Evolutionary conservation across 345 rosid species (phyloP), one percentile per base, ranked within the genome.

Genomic region (Hibiscus mutabilis): DNA sequence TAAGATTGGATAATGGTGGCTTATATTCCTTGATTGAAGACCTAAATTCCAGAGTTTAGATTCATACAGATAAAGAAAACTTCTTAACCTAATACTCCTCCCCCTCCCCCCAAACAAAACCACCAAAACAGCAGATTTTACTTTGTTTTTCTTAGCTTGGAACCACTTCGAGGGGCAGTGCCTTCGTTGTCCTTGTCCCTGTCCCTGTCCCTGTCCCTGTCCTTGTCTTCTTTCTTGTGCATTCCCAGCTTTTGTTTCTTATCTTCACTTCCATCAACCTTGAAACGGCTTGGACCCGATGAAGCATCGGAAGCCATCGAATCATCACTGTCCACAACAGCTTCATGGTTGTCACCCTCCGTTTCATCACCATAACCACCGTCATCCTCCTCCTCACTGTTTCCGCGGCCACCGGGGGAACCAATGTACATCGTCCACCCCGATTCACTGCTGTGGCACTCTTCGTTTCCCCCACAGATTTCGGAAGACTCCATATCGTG

Each of bases 241-340:
- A 0, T 62, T 37, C 64, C 44, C 9, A 60, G 13, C 65, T 60
- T 60, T 16, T 31, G 44, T 11, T 60, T 68, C 71, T 53, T 33
- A 42, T 42, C 70, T 3, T 42, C 64, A 63, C 3, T 42, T 4
- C 60, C 73, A n/a, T 59, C 35, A 25, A 47, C 53, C 63, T 59
- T 25, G n/a, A 59, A 59, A 60, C 31, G 72, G 69, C 84, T 83
- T 55, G 86, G 91, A 52, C 89, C 86, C 1, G 92, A 88, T 66
- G 88, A 84, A 58, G 92, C 92, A 71, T 88, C 92, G 55, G 92
- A 88, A 31, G 87, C 89, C 92, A 88, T 82, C 6, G 92, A 88
- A 76, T 88, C 89, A 69, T 74, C 81, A 25, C 68, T 60, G 13
- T 76, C 75, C 6, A 47, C 53, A 12, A 15, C 53, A 37, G 63